Conservation (phyloP, 1,139 yeast species). For the Geotrichum citri-aurantii region DNA sequence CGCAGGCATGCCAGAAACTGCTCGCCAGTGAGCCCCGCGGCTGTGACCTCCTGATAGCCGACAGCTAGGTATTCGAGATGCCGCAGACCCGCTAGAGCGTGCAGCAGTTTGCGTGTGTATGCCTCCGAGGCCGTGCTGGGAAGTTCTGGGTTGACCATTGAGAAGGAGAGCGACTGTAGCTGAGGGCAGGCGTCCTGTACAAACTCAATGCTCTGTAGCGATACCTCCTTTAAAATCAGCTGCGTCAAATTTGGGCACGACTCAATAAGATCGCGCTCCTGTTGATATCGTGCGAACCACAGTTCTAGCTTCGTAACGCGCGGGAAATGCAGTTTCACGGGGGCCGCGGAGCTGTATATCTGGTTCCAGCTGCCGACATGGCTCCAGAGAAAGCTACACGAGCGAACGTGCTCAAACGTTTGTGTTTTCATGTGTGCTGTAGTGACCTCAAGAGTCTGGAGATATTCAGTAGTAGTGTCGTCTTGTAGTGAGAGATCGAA, state of each 20-base stretch:
- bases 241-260: slow-evolving; percentile 5
- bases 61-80: slow-evolving; percentile 4
- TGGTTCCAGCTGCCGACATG: slow-evolving; percentile 12
- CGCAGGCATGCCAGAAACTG: background rate
- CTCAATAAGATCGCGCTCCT: slow-evolving; percentile 3
- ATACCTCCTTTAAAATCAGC: slow-evolving; percentile 5
- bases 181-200: slow-evolving; percentile 1
- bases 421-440: slow-evolving; percentile 1
- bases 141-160: slow-evolving; percentile 10
- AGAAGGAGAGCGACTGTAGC: slow-evolving; percentile 7
- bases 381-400: slow-evolving; percentile 11
- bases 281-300: slow-evolving; percentile 10
- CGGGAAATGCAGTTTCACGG: slow-evolving; percentile 4
- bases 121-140: background rate
- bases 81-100: slow-evolving; percentile 1
- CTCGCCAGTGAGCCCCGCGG: slow-evolving; percentile 3
- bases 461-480: slow-evolving; percentile 1
- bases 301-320: slow-evolving; percentile 9
- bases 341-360: slow-evolving; percentile 1
- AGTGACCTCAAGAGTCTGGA: background rate
- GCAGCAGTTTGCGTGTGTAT: slow-evolving; percentile 1
- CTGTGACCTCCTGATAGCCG: slow-evolving; percentile 9
- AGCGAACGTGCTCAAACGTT: background rate
- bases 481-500: slow-evolving; percentile 9
- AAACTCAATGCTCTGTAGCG: slow-evolving; percentile 2